phyloP scores from a whole-genome alignment of 306 rosid genomes.

The Inga laurina region DNA sequence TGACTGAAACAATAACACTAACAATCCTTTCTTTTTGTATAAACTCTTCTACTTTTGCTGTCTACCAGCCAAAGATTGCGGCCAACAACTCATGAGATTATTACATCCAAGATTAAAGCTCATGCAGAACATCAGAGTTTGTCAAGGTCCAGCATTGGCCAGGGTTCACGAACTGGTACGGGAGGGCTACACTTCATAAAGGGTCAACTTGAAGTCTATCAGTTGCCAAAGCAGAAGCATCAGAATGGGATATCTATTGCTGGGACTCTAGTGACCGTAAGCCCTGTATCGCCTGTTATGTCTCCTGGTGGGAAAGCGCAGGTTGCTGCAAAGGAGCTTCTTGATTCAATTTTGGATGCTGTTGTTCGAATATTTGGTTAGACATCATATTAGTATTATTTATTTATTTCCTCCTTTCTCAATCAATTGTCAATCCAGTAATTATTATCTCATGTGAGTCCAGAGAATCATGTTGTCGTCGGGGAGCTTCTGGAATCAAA shows the following conservation, averaged over 20 bases:
- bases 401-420: not conserved
- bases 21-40: constrained; percentile 5
- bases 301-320: constrained; percentile 95
- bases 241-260: constrained; percentile 80
- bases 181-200: constrained; percentile 73
- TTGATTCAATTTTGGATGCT: constrained; percentile 84
- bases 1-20: not conserved
- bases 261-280: constrained; percentile 83
- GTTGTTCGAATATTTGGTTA: constrained; percentile 86
- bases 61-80: constrained; percentile 93
- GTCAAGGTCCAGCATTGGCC: constrained; percentile 65
- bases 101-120: constrained; percentile 84
- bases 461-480: constrained; percentile 93
- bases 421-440: constrained; percentile 30
- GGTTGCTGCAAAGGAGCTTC: constrained; percentile 80
- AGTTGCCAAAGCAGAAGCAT: constrained; percentile 81
- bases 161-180: constrained; percentile 53
- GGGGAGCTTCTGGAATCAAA: constrained; percentile 93
- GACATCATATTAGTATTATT: constrained; percentile 19
- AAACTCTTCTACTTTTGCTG: constrained; percentile 31
- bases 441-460: constrained; percentile 26
- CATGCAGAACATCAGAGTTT: constrained; percentile 71
- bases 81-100: constrained; percentile 86
- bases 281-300: constrained; percentile 98
- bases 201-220: constrained; percentile 83